Evolutionary conservation across 345 rosid species (phyloP).

Genomic region (Toxicodendron radicans): DNA sequence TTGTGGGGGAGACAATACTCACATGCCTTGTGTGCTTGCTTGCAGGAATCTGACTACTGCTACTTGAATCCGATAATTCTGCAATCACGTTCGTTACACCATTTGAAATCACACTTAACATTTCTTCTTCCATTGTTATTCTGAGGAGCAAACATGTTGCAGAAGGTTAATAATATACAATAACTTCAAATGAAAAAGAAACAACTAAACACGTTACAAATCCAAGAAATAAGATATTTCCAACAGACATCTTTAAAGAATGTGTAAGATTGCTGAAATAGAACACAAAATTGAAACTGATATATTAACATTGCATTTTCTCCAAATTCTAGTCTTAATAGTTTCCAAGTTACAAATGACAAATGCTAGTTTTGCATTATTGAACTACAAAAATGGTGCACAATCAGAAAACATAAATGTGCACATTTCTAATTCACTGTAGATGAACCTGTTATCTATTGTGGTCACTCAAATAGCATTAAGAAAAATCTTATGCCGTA

Average conservation of each 20-base stretch:
- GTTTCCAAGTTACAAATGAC: neutral
- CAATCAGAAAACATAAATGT: no score
- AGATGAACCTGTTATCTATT: neutral
- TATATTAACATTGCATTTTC: no score
- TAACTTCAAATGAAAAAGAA: neutral
- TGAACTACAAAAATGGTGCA: neutral
- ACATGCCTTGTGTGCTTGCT: conserved; percentile 26
- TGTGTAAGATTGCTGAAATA: no score
- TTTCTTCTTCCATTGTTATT: conserved; percentile 30
- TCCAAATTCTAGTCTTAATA: neutral
- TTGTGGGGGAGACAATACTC: conserved; percentile 16
- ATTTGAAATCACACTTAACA: conserved; percentile 24
- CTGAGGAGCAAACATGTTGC: conserved; percentile 9
- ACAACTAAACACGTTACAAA: neutral
- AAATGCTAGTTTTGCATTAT: neutral
- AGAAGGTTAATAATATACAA: conserved; percentile 7
- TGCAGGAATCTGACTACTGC: conserved; percentile 23
- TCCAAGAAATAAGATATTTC: neutral
- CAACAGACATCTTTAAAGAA: no score
- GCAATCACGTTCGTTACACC: conserved; percentile 9
- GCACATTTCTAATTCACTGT: neutral
- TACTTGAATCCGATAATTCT: conserved; percentile 42
- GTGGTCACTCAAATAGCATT: neutral
- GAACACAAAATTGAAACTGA: no score
- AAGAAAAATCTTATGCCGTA: neutral